phyloP scores from a whole-genome alignment of 1,284 basidiomycete species.

The Ceratobasidium sp. region DNA sequence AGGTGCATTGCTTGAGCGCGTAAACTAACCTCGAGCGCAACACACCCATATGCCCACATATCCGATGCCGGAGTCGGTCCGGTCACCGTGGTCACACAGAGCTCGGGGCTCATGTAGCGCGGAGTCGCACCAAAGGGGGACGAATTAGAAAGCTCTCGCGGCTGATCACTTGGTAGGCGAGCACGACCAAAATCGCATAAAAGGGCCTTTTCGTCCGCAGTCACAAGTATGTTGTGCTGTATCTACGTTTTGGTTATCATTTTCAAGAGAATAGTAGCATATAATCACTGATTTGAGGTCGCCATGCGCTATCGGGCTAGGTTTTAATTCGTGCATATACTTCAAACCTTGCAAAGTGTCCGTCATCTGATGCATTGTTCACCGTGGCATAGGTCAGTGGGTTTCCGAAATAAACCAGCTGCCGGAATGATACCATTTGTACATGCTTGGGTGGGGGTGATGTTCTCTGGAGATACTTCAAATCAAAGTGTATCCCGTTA shows the following conservation, averaged over 20 bases:
- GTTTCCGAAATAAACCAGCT: neutral
- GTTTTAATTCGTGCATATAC: constrained; percentile 22
- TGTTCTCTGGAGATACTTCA: constrained; percentile 10
- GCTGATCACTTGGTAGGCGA: neutral
- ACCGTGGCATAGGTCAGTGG: neutral
- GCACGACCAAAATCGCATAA: constrained; percentile 29
- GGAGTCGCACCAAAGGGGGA: constrained; percentile 7
- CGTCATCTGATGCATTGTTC: neutral
- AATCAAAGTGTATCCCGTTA: neutral
- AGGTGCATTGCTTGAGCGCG: neutral
- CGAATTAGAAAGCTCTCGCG: neutral
- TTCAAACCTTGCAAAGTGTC: constrained; percentile 7
- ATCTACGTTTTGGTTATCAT: neutral
- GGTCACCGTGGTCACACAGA: neutral
- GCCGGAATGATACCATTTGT: constrained; percentile 6
- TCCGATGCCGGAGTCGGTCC: constrained; percentile 24
- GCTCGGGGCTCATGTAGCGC: constrained; percentile 31
- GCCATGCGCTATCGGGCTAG: constrained; percentile 28
- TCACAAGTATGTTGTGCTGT: constrained; percentile 30
- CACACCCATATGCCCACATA: constrained; percentile 39
- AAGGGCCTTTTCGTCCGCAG: neutral
- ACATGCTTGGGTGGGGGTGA: constrained; percentile 17
- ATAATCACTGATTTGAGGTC: constrained; percentile 21
- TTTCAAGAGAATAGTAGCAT: neutral
- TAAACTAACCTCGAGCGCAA: constrained; percentile 19